Conservation (phyloP, 2,329 filamentous ascomycete species). For the Botryotinia globosa region DNA sequence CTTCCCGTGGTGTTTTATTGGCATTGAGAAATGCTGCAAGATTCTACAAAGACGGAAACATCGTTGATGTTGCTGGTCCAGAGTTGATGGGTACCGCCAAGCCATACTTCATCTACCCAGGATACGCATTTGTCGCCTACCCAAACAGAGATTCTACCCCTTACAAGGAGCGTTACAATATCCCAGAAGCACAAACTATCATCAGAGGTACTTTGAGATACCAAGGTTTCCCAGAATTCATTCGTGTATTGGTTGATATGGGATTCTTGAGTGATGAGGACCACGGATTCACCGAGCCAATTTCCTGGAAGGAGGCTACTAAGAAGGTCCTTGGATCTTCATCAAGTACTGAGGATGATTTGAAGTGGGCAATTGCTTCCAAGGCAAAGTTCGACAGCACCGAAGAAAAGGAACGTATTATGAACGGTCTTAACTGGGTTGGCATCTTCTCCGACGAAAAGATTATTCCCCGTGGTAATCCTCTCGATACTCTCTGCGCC, state of each 20-base stretch:
- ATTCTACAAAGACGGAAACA: constrained; percentile 76
- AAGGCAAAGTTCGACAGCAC: constrained; percentile 70
- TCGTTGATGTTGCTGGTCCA: constrained; percentile 58
- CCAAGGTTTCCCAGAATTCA: constrained; percentile 85
- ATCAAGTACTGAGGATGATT: constrained; percentile 64
- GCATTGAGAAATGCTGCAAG: constrained; percentile 83
- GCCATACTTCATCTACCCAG: constrained; percentile 84
- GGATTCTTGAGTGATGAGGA: constrained; percentile 78
- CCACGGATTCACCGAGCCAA: constrained; percentile 59
- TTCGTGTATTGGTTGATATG: constrained; percentile 82
- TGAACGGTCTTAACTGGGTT: constrained; percentile 72
- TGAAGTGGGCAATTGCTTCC: constrained; percentile 68
- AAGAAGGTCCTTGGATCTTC: constrained; percentile 69
- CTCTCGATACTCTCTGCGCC: constrained; percentile 87
- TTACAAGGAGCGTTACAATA: constrained; percentile 86
- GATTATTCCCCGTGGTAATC: constrained; percentile 72
- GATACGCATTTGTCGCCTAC: constrained; percentile 84
- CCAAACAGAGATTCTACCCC: constrained; percentile 86
- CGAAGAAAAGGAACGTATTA: constrained; percentile 67
- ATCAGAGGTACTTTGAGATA: constrained; percentile 82
- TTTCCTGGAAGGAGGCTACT: constrained; percentile 83
- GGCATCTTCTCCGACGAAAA: constrained; percentile 64
- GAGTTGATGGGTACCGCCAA: constrained; percentile 86
- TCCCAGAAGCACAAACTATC: constrained; percentile 87
- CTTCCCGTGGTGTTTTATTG: constrained; percentile 73